phyloP scores from a whole-genome alignment of 2,329 filamentous ascomycete species.

The Helicocarpus griseus region DNA sequence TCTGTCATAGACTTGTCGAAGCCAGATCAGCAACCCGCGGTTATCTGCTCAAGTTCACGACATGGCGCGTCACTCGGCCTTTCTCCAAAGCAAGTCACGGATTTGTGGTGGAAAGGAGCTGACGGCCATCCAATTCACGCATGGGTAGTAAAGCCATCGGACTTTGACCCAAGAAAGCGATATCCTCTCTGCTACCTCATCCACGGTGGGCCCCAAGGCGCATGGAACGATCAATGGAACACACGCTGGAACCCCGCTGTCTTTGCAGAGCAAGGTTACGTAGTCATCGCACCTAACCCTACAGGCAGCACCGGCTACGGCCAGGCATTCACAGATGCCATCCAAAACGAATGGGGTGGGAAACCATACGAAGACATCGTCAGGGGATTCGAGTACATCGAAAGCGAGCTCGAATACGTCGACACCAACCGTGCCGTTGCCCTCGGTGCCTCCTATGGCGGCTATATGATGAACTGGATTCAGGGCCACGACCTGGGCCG shows the following conservation, averaged over 20 bases:
- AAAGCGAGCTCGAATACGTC: slow-evolving; percentile 41
- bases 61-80: slow-evolving; percentile 33
- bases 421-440: slow-evolving; percentile 46
- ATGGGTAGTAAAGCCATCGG: slow-evolving; percentile 39
- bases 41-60: slow-evolving; percentile 30
- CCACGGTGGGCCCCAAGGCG: slow-evolving; percentile 43
- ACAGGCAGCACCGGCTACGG: slow-evolving; percentile 51
- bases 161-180: slow-evolving; percentile 36
- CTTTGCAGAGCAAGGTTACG: slow-evolving; percentile 53
- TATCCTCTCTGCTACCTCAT: slow-evolving; percentile 47
- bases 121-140: slow-evolving; percentile 35
- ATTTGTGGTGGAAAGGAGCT: slow-evolving; percentile 39
- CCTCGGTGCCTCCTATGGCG: slow-evolving; percentile 47
- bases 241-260: slow-evolving; percentile 46
- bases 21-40: slow-evolving; percentile 13
- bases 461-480: slow-evolving; percentile 53
- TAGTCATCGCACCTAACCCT: slow-evolving; percentile 51
- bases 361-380: slow-evolving; percentile 47
- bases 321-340: slow-evolving; percentile 42
- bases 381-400: slow-evolving; percentile 44
- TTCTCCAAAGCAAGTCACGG: slow-evolving; percentile 31
- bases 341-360: slow-evolving; percentile 45
- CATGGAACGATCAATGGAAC: slow-evolving; percentile 47
- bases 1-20: slow-evolving; percentile 29
- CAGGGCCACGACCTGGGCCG: slow-evolving; percentile 45